A percentile compares a stretch with the other conserved stretches of the same genome.
Conservation (phyloP, 2,329 filamentous ascomycete species). For the Phialophora expanda region DNA sequence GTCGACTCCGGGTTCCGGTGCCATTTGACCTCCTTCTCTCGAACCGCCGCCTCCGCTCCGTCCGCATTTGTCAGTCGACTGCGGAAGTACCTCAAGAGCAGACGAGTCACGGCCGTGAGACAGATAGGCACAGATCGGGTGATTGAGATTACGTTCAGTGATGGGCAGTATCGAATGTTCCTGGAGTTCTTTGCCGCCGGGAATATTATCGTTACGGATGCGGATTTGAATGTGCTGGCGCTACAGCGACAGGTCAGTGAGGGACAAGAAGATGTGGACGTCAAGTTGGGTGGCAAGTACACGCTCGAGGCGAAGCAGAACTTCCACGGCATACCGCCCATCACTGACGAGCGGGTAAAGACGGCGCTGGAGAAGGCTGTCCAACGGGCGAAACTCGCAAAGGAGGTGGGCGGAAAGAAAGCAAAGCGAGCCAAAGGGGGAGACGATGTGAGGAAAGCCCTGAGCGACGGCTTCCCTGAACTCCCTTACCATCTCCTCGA, state of each 20-base stretch:
- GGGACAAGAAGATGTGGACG: slow-evolving; percentile 81
- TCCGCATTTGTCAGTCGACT: slow-evolving; percentile 84
- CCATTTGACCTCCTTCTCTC: slow-evolving; percentile 88
- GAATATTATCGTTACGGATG: slow-evolving; percentile 91
- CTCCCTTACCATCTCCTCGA: slow-evolving; percentile 87
- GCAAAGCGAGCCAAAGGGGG: slow-evolving; percentile 74
- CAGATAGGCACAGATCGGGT: slow-evolving; percentile 94
- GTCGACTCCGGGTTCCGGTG: slow-evolving; percentile 96
- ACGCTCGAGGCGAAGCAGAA: slow-evolving; percentile 83
- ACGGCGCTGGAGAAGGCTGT: slow-evolving; percentile 71
- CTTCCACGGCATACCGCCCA: slow-evolving; percentile 71
- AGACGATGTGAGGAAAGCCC: slow-evolving; percentile 76
- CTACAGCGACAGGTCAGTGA: slow-evolving; percentile 80
- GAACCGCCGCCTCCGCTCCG: slow-evolving; percentile 81
- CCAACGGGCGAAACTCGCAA: slow-evolving; percentile 43
- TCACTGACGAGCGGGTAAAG: slow-evolving; percentile 75
- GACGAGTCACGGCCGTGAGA: slow-evolving; percentile 76
- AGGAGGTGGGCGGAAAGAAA: slow-evolving; percentile 60
- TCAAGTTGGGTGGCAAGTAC: slow-evolving; percentile 78
- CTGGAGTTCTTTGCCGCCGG: slow-evolving; percentile 96
- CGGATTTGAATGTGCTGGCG: slow-evolving; percentile 78
- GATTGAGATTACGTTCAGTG: slow-evolving; percentile 89
- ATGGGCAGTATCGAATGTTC: slow-evolving; percentile 85
- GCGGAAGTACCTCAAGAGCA: slow-evolving; percentile 85
- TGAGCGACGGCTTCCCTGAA: slow-evolving; percentile 85